Conservation (phyloP, 1,284 basidiomycete genomes). For the Mycosarcoma mackinlayi region DNA sequence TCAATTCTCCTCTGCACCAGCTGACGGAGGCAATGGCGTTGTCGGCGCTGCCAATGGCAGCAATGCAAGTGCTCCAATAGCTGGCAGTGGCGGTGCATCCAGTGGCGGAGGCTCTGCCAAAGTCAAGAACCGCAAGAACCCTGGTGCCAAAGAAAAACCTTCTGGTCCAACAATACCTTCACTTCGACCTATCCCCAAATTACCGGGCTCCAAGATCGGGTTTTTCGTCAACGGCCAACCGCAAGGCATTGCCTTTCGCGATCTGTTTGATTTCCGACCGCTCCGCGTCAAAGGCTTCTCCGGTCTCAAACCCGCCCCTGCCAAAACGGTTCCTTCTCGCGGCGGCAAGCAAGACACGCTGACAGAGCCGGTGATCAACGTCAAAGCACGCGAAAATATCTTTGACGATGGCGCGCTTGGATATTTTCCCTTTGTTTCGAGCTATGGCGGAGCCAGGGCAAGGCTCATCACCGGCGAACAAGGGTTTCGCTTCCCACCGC, state of each 20-base stretch:
- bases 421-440: constrained; percentile 93
- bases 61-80: background rate
- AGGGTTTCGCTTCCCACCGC: constrained; percentile 79
- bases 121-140: constrained; percentile 41
- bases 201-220: constrained; percentile 80
- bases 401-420: constrained; percentile 95
- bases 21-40: constrained; percentile 12
- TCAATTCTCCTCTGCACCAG: background rate
- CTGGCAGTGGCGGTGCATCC: constrained; percentile 2
- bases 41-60: constrained; percentile 4
- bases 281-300: constrained; percentile 69
- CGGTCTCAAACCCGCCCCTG: constrained; percentile 11
- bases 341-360: constrained; percentile 12
- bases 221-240: constrained; percentile 93
- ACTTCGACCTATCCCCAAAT: constrained; percentile 78
- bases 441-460: constrained; percentile 89
- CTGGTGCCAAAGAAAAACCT: constrained; percentile 41
- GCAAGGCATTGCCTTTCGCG: constrained; percentile 85
- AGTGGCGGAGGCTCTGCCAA: constrained; percentile 31
- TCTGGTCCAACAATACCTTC: constrained; percentile 49
- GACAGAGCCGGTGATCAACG: constrained; percentile 49
- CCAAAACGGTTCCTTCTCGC: constrained; percentile 13
- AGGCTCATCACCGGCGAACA: constrained; percentile 83
- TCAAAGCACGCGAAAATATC: constrained; percentile 73
- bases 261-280: constrained; percentile 90